phyloP scores from a whole-genome alignment of 2,329 filamentous ascomycete species.

The Tolypocladium endophyticum region DNA sequence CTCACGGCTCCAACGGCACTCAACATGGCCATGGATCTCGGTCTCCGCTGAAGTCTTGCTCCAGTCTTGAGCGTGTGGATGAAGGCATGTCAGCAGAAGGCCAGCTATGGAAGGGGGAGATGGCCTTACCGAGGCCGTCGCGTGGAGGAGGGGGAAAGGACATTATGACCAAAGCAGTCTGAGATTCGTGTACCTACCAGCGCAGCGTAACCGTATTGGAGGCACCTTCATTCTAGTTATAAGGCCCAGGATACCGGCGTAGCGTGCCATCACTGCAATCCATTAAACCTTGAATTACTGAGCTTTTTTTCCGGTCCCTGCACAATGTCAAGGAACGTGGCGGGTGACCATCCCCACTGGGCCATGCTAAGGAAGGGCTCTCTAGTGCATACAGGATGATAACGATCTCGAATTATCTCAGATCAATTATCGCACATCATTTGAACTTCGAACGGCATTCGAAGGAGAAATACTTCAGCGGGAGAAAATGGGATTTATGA shows the following conservation, averaged over 20 bases:
- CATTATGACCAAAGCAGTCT: neutral
- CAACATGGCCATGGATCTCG: neutral
- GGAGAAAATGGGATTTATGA: too few relatives aligned
- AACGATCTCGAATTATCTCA: too few relatives aligned
- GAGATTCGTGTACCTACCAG: neutral
- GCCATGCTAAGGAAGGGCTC: too few relatives aligned
- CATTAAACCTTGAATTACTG: neutral
- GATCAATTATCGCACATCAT: too few relatives aligned
- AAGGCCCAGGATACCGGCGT: neutral
- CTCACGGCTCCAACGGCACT: constrained; percentile 1
- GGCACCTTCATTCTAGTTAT: neutral
- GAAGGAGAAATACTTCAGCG: too few relatives aligned
- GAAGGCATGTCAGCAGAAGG: neutral
- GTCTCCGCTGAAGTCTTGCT: neutral
- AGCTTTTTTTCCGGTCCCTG: neutral
- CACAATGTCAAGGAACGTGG: too few relatives aligned
- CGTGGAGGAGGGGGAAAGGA: neutral
- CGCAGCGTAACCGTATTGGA: neutral
- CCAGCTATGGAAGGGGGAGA: neutral
- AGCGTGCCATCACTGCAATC: neutral
- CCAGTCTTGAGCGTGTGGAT: neutral
- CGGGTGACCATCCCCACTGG: too few relatives aligned
- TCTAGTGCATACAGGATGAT: too few relatives aligned
- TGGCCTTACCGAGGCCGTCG: neutral
- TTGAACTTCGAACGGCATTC: too few relatives aligned